phyloP scores from a whole-genome alignment of 2,329 filamentous ascomycete species.

The Pleomassaria siparia region DNA sequence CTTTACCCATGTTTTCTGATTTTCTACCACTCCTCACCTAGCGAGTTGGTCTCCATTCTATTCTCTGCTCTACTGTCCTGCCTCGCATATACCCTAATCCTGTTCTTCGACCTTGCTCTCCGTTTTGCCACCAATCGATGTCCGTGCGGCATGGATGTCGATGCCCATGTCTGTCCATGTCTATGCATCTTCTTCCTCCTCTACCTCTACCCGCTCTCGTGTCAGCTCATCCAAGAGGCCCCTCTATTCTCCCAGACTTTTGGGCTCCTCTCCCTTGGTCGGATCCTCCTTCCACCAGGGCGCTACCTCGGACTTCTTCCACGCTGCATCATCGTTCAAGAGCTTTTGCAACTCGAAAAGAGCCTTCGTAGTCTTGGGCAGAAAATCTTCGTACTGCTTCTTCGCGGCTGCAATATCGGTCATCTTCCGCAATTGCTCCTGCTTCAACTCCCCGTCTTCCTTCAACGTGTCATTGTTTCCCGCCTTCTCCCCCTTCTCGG shows the following conservation, averaged over 20 bases:
- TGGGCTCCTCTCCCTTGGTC: neutral
- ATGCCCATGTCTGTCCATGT: neutral
- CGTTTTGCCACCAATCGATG: too few species aligned
- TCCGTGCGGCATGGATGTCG: too few species aligned
- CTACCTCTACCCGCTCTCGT: neutral
- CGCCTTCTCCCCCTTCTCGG: neutral
- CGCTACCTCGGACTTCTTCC: neutral
- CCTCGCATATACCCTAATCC: too few species aligned
- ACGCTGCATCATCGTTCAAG: neutral
- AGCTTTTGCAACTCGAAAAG: neutral
- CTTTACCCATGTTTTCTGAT: too few species aligned
- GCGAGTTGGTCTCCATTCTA: too few species aligned
- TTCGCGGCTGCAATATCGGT: neutral
- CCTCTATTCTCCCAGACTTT: neutral
- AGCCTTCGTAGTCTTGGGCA: neutral
- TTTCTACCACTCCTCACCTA: too few species aligned
- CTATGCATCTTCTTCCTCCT: neutral
- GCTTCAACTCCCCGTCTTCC: too few species aligned
- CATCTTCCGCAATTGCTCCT: neutral
- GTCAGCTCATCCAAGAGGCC: neutral
- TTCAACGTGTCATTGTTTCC: neutral
- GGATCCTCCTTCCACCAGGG: neutral
- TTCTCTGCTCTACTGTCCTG: too few species aligned
- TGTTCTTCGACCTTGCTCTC: too few species aligned
- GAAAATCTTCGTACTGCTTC: neutral